Conservation (phyloP, 148 eudicot species). For the Vaccinium corymbosum region DNA sequence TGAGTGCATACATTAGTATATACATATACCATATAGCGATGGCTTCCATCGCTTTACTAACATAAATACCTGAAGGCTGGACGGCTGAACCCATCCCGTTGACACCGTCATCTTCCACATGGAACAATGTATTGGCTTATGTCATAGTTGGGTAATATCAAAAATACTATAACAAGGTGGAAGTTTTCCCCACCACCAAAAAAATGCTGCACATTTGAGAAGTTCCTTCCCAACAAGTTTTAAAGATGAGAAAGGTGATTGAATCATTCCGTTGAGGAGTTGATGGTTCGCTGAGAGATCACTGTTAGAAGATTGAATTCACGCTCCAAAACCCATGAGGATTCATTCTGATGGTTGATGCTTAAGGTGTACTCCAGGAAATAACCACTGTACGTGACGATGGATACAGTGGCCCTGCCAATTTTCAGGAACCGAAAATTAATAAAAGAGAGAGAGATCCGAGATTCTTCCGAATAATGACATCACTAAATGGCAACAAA, state of each 20-base stretch:
- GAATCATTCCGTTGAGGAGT: slow-evolving; percentile 5
- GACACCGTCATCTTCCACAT: not conserved
- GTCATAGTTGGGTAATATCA: not conserved
- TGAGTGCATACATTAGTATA: not conserved
- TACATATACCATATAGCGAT: not conserved
- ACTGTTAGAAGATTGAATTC: slow-evolving; percentile 57
- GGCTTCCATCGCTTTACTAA: not conserved
- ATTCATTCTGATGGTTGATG: slow-evolving; percentile 56
- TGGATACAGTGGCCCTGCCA: slow-evolving; percentile 64
- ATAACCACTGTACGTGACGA: slow-evolving; percentile 62
- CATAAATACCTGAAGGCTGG: not conserved
- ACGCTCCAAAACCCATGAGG: slow-evolving; percentile 68
- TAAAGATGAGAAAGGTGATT: not conserved
- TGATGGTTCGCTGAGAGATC: slow-evolving; percentile 13
- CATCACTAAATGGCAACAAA: not conserved
- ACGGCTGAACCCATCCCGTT: not conserved
- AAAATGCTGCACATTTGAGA: not conserved
- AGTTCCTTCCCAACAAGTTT: not conserved
- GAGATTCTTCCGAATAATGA: not conserved
- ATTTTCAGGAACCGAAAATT: not conserved
- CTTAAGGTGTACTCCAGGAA: slow-evolving; percentile 61
- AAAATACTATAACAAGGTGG: not conserved
- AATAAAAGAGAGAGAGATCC: not conserved
- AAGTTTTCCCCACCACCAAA: not conserved
- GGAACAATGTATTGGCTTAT: not conserved